Conservation (phyloP, 2,329 filamentous ascomycete genomes). For the Sclerotinia borealis region DNA sequence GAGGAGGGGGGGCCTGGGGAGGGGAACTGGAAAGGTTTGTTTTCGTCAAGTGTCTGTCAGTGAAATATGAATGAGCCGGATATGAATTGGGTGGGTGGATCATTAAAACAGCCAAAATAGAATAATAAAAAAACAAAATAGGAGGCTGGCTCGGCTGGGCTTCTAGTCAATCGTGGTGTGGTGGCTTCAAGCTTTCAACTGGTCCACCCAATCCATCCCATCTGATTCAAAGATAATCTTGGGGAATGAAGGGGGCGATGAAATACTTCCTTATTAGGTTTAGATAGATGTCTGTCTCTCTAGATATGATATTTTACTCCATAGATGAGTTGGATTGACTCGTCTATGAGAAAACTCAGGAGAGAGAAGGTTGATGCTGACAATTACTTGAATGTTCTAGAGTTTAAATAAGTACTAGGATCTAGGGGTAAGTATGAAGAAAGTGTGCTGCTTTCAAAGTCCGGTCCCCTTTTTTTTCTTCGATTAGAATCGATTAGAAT, state of each 20-base stretch:
- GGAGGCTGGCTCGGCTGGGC: not conserved
- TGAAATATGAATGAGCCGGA: no score
- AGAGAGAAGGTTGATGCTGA: not conserved
- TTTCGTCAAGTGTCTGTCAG: not conserved
- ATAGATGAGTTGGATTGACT: constrained; percentile 2
- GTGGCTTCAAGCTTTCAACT: not conserved
- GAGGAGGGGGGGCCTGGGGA: not conserved
- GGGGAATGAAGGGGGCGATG: not conserved
- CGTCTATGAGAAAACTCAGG: not conserved
- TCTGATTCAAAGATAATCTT: not conserved
- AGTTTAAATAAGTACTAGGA: not conserved
- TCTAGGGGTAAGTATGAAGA: not conserved
- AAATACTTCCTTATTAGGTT: not conserved
- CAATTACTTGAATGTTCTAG: constrained; percentile 3
- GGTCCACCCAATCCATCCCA: no score
- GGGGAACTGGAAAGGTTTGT: not conserved
- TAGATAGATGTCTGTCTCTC: not conserved
- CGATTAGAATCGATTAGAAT: not conserved
- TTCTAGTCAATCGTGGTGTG: no score
- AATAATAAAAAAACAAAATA: no score
- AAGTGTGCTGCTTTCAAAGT: not conserved
- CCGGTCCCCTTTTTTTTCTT: not conserved
- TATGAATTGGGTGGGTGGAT: not conserved
- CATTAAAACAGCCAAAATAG: no score
- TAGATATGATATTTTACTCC: no score